Base-by-base conservation (phyloP, 2,329 filamentous ascomycete genomes). In the Furcasterigmium furcatum region DNA sequence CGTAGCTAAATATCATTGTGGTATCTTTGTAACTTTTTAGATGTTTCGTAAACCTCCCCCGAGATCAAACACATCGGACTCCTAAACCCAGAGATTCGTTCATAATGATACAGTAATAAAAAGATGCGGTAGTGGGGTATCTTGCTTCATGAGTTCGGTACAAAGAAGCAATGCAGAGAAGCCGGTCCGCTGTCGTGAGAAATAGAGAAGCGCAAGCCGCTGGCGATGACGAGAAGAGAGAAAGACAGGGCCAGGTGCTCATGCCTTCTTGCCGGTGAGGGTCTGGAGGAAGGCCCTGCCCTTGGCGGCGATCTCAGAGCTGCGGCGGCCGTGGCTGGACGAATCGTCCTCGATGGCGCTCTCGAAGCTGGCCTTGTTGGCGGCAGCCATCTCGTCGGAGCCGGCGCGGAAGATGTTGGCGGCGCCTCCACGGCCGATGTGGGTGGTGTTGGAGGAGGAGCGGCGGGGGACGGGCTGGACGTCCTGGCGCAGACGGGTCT, bases 401-500 rank as follows among this genome's bases (percentile, higher is more conserved):
- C 64, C 66, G 40, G 71, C 67, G 54, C 72, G 74, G 67, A 79
- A 77, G 41, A 88, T 67, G 64, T 91, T 92, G 51, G 85, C 87
- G 18, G 85, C 84, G 45, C 88, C 88, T 30, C 88, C 88, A 32
- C 88, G 83, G 34, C 88, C 88, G 57, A 82, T 77, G 62, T 90
- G 83, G 47, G 79, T 77, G 22, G 76, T 76, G 35, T 76, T 77
- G n/a, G 70, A 67, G 58, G 80, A 81, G 36, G 72, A 64, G 46
- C 81, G 77, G 51, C 81, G 77, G 38, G 72, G 64, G 49, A 80
- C 66, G 44, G 82, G 80, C 48, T 85, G 82, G 49, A 96, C 88
- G 58, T 96, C 91, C 66, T 97, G 92, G 35, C 84, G 84, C 45
- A 82, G 76, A 52, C 91, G 85, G 29, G 91, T 89, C 61, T 88